phyloP scores from a whole-genome alignment of 225 moss, liverwort and hornwort species.

The Rhytidiadelphus loreus region DNA sequence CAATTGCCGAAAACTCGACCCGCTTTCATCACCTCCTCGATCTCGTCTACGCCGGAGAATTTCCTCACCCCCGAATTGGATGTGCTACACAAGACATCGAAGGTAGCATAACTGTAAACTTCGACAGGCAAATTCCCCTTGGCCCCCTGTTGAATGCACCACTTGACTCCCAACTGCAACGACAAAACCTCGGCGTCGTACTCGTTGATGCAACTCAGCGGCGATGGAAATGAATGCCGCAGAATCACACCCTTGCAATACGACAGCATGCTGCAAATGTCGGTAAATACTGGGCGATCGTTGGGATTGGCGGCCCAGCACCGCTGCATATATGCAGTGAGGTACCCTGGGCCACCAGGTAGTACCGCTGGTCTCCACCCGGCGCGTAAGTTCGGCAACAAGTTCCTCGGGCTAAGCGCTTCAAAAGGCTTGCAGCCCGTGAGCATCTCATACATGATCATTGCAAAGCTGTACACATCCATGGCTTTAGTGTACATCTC shows the following conservation, averaged over 20 bases:
- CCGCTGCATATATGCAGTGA: slow-evolving; percentile 18
- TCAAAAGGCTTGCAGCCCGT: slow-evolving; percentile 25
- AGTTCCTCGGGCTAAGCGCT: neutral
- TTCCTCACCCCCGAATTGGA: neutral
- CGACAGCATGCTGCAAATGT: slow-evolving; percentile 28
- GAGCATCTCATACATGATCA: slow-evolving; percentile 35
- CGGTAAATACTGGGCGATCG: slow-evolving; percentile 25
- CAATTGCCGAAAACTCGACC: slow-evolving; percentile 33
- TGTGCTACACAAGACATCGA: slow-evolving; percentile 6
- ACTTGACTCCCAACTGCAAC: slow-evolving; percentile 18
- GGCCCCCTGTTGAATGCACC: slow-evolving; percentile 40
- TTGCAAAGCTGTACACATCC: slow-evolving; percentile 51
- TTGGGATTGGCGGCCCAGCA: slow-evolving; percentile 28
- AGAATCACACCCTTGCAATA: slow-evolving; percentile 33
- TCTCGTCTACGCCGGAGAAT: slow-evolving; percentile 15
- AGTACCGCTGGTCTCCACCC: slow-evolving; percentile 24
- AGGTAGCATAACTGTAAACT: slow-evolving; percentile 20
- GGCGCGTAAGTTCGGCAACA: slow-evolving; percentile 16
- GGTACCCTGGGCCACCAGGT: slow-evolving; percentile 10
- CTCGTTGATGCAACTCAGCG: slow-evolving; percentile 36
- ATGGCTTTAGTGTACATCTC: slow-evolving; percentile 21
- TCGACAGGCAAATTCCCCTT: slow-evolving; percentile 25
- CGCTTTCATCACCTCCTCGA: slow-evolving; percentile 32
- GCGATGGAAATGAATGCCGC: slow-evolving; percentile 33
- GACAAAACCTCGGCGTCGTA: slow-evolving; percentile 32